Conservation (phyloP, 352 stramenopile genomes). For the Globisporangium uncinulatum region DNA sequence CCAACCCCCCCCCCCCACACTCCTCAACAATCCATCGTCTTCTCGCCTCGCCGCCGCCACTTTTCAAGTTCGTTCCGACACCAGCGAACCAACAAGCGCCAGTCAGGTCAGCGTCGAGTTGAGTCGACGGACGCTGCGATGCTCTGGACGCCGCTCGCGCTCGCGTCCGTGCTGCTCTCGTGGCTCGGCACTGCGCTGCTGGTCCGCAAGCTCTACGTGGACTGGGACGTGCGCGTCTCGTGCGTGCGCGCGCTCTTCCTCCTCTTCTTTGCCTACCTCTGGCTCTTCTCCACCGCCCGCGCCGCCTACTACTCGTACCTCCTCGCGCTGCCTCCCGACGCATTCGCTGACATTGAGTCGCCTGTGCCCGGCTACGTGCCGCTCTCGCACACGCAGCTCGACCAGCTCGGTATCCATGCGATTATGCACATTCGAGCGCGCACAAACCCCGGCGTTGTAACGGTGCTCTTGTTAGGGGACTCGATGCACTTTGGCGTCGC, state of each 20-base stretch:
- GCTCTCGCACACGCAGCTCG: constrained; percentile 30
- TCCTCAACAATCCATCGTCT: too few species aligned
- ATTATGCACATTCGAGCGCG: constrained; percentile 24
- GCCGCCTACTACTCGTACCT: constrained; percentile 17
- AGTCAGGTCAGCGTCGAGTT: not conserved
- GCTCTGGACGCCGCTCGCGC: constrained; percentile 26
- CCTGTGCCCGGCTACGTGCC: constrained; percentile 22
- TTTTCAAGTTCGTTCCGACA: not conserved
- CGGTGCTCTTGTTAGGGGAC: constrained; percentile 38
- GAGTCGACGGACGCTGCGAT: constrained; percentile 9
- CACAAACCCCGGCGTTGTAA: constrained; percentile 22
- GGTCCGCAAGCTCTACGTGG: constrained; percentile 20
- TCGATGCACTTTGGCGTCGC: constrained; percentile 41
- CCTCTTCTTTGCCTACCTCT: constrained; percentile 32
- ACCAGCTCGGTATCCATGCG: constrained; percentile 44
- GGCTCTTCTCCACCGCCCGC: constrained; percentile 18
- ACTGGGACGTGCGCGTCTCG: constrained; percentile 34
- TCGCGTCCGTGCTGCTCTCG: constrained; percentile 15
- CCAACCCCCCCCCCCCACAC: not conserved
- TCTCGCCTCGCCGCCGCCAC: not conserved
- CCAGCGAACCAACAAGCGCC: not conserved
- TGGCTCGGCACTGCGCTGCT: constrained; percentile 18
- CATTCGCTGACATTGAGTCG: constrained; percentile 27
- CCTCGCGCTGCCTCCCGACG: constrained; percentile 21
- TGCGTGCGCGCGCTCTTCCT: constrained; percentile 31